Percentiles rank a stretch among this genome's conserved stretches.
These are phyloP conservation scores for Cladophialophora exuberans DNA, from an alignment of 2,329 filamentous ascomycete genomes.

Conservation along the genomic window DNA sequence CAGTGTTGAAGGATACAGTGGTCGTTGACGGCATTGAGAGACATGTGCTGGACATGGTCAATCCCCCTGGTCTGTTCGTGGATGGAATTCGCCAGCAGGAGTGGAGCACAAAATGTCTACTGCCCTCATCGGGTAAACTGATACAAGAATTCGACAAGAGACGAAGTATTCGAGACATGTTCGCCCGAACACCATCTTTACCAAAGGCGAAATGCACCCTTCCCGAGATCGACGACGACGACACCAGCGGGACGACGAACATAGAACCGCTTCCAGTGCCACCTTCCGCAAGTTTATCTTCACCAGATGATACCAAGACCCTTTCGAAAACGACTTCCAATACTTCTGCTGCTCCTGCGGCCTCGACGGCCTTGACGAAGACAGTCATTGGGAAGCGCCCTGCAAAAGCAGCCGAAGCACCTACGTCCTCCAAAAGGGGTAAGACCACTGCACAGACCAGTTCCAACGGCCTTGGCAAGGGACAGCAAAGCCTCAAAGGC, in stretches of 20 bases:
- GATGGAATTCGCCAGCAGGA: constrained; percentile 67
- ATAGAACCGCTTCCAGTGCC: too few relatives aligned
- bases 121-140: constrained; percentile 77
- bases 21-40: constrained; percentile 52
- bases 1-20: constrained; percentile 68
- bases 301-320: too few relatives aligned
- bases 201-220: constrained; percentile 13
- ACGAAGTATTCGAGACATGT: constrained; percentile 91
- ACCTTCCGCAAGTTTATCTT: too few relatives aligned
- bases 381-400: constrained; percentile 43
- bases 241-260: too few relatives aligned
- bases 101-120: constrained; percentile 67
- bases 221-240: not conserved
- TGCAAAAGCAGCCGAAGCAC: constrained; percentile 36
- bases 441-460: constrained; percentile 45
- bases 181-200: constrained; percentile 60
- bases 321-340: constrained; percentile 12
- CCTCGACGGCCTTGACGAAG: constrained; percentile 20
- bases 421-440: constrained; percentile 52
- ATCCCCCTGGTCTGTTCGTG: constrained; percentile 71
- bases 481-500: constrained; percentile 69
- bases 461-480: constrained; percentile 43
- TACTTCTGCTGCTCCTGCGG: too few relatives aligned
- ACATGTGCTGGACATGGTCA: constrained; percentile 74
- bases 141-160: constrained; percentile 87